Base-by-base conservation (phyloP, 345 rosid genomes). In the Viola odorata region DNA sequence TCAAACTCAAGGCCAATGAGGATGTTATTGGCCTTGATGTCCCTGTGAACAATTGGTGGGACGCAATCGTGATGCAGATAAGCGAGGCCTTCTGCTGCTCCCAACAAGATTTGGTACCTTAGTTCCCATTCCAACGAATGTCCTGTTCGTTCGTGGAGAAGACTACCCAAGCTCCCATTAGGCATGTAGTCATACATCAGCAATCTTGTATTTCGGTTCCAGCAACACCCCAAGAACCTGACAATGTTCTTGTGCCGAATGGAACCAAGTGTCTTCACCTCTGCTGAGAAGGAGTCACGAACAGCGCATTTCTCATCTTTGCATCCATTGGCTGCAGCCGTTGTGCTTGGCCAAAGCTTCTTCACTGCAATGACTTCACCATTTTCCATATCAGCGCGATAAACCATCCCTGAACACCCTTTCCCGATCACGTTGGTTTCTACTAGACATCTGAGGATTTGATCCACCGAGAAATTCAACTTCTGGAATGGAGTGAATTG, bases 141-240 rank as follows among this genome's bases (percentile, higher is more conserved):
- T 17, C 91, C 86, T 12, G 76, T 80, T 75, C 88, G 73, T 62
- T 90, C 97, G 50, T 94, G 99, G 16, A 94, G 90, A 48, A 94
- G 81, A 75, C 86, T 76, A 36, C 96, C 96, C 68, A 94, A 78
- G 82, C 97, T 94, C 42, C 97, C 97, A 52, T 94, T 94, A 1
- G 91, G 91, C 97, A 87, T 87, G 66, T 87, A 89, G 69, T 94
- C 97, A 45, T 94, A 89, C 99, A 94, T 87, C 37, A 94, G 76
- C 69, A 94, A 73, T 72, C 89, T 83, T 1, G 91, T 85, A 62
- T 73, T 87, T 58, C 79, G 65, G 57, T 94, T 94, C 96, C 97
- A 84, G 66, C 96, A 89, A 57, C 97, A 94, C 4, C 99, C 99
- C 57, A 94, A 70, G 77, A 94, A 86, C 73, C 95, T 73, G 12